These are phyloP conservation scores for Globisporangium apiculatum DNA, from an alignment of 352 stramenopile species.

Conservation along the genomic window DNA sequence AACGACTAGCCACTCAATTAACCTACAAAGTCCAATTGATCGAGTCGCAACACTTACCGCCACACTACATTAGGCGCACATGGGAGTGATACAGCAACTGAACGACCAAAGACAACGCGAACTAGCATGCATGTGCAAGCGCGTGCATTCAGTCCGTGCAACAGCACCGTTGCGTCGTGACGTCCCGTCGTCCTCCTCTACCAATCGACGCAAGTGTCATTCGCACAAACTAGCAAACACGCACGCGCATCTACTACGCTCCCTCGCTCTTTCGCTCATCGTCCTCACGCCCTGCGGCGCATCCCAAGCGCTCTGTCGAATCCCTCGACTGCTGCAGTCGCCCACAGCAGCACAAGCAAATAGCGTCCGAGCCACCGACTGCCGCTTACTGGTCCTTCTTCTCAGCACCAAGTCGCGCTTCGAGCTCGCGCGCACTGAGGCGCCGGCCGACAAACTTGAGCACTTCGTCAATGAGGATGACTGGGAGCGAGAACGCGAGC, in stretches of 20 bases:
- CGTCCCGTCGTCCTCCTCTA: background rate
- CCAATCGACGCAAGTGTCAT: background rate
- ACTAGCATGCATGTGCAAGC: too few relatives aligned
- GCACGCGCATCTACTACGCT: background rate
- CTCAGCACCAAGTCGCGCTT: constrained; percentile 40
- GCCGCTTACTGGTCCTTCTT: constrained; percentile 44
- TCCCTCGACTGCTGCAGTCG: background rate
- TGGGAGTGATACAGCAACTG: too few relatives aligned
- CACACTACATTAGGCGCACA: too few relatives aligned
- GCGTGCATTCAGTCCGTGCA: too few relatives aligned
- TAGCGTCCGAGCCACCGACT: background rate
- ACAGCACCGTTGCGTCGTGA: background rate
- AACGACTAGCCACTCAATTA: too few relatives aligned
- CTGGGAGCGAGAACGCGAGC: constrained; percentile 87
- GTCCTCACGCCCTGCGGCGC: background rate
- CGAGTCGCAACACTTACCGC: too few relatives aligned
- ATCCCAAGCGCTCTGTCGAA: background rate
- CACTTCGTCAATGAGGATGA: constrained; percentile 93
- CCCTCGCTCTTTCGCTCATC: background rate
- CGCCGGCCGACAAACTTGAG: constrained; percentile 89
- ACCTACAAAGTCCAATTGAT: too few relatives aligned
- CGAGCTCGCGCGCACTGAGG: constrained; percentile 69
- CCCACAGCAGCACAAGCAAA: background rate
- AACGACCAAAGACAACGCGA: too few relatives aligned
- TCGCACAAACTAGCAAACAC: too few relatives aligned